phyloP scores from a whole-genome alignment of 2,329 filamentous ascomycete species.

The Volutella citrinella region DNA sequence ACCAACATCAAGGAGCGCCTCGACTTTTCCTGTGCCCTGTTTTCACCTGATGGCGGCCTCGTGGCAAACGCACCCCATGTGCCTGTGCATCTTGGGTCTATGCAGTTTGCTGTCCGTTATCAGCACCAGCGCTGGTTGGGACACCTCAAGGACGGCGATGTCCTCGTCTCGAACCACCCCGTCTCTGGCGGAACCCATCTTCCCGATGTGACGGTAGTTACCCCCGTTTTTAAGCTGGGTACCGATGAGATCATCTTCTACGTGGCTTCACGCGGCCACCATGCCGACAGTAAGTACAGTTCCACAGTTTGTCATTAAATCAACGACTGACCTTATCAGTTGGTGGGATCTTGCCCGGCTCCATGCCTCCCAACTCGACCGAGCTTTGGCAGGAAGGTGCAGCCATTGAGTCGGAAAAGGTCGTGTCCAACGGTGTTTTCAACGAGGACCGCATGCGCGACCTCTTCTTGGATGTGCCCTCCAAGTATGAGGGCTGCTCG shows the following conservation, averaged over 20 bases:
- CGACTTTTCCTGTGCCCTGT: conserved; percentile 75
- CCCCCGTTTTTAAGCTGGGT: conserved; percentile 12
- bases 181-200: conserved; percentile 8
- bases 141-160: conserved; percentile 70
- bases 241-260: conserved; percentile 12
- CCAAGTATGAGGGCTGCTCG: conserved; percentile 30
- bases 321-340: no score
- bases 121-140: conserved; percentile 63
- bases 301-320: no score
- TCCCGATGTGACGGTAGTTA: conserved; percentile 15
- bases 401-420: conserved; percentile 41
- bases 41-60: conserved; percentile 67
- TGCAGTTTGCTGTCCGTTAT: conserved; percentile 71
- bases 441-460: conserved; percentile 48
- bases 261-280: conserved; percentile 14
- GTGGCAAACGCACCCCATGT: conserved; percentile 75
- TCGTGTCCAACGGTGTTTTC: conserved; percentile 19
- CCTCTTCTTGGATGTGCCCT: conserved; percentile 15
- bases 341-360: conserved; percentile 13
- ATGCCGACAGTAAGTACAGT: no score
- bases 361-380: conserved; percentile 50
- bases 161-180: conserved; percentile 63
- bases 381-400: conserved; percentile 57
- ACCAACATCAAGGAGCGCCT: conserved; percentile 78
- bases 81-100: conserved; percentile 73